phyloP scores from a whole-genome alignment of 352 stramenopile genomes.

The Phytophthora citrophthora region DNA sequence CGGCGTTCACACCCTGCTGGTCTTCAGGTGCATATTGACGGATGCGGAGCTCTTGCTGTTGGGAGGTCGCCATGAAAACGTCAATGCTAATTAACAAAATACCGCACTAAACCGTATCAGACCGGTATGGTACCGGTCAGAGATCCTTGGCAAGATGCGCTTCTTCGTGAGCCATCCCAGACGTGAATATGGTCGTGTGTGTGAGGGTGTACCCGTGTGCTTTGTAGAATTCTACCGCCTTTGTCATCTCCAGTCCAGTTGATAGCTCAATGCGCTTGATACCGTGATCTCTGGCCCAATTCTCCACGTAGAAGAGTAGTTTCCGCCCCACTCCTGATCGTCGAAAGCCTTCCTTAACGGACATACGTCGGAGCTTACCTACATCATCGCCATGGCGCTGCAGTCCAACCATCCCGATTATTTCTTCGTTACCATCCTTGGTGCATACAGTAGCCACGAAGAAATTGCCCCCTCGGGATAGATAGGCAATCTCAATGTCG shows the following conservation, averaged over 20 bases:
- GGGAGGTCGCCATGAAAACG: conserved; percentile 1
- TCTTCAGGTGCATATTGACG: conserved; percentile 25
- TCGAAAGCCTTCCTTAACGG: conserved; percentile 36
- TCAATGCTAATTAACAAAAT: neutral
- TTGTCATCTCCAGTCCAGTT: conserved; percentile 34
- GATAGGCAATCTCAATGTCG: conserved; percentile 36
- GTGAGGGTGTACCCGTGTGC: conserved; percentile 34
- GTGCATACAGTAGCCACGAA: conserved; percentile 33
- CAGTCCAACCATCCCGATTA: conserved; percentile 44
- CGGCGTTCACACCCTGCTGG: conserved; percentile 23
- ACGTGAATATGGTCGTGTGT: conserved; percentile 28
- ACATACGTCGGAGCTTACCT: conserved; percentile 48
- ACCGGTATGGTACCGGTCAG: conserved; percentile 1
- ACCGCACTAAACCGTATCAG: neutral
- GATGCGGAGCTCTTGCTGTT: conserved; percentile 21
- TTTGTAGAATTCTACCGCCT: conserved; percentile 38
- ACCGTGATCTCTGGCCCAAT: conserved; percentile 27
- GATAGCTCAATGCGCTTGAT: conserved; percentile 38
- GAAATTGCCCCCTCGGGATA: conserved; percentile 36
- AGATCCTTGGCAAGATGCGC: conserved; percentile 32
- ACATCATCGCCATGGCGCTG: conserved; percentile 30
- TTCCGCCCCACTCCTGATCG: conserved; percentile 35
- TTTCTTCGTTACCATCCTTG: neutral
- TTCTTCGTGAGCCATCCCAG: conserved; percentile 26
- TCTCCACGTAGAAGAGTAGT: conserved; percentile 37